Evolutionary conservation across 176 grass and related monocot genomes (phyloP), one percentile per base, ranked within the genome.

Genomic region (Juncus inflexus): DNA sequence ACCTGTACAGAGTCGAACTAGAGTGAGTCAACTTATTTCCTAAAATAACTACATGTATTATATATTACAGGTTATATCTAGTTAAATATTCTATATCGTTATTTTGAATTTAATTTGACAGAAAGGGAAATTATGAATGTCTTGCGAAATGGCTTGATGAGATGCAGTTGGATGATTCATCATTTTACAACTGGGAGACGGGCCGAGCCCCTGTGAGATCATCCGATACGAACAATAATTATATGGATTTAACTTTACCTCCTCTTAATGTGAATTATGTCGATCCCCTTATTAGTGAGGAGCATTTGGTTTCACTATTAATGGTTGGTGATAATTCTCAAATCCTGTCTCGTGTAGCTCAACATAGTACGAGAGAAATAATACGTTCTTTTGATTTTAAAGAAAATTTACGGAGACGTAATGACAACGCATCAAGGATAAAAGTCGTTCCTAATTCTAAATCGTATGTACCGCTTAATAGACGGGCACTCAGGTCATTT

Each of bases 361-460:
- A 13, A 3, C 39, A 9, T 28, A 14, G n/a, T 49, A 1, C 43
- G 39, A 65, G 12, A 65, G 40, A 43, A 43, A 15, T 15, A 47
- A 50, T 9, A 35, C 10, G 40, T 11, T 40, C 36, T 28, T 28
- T 13, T 2, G 38, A 13, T 13, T 40, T 40, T 3, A 40, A 63
- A 42, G 42, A 40, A 3, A 63, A 13, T 4, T 12, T 6, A 9
- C 5, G 40, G 7, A 65, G 45, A 43, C 40, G 12, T 50, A 6
- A 19, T 28, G n/a, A 50, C 14, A 65, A 65, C 12, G n/a, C 42
- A 3, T 47, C 40, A 19, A 65, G 14, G 13, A 15, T 4, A 19
- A 65, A 65, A 40, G 63, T 50, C 63, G 45, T 50, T 16, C 63
- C 63, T 2, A 65, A 28, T 15, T 65, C 63, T 4, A 65, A 65